Base-by-base conservation (phyloP, 2,329 filamentous ascomycete species). In the Fusarium oligoseptatum region DNA sequence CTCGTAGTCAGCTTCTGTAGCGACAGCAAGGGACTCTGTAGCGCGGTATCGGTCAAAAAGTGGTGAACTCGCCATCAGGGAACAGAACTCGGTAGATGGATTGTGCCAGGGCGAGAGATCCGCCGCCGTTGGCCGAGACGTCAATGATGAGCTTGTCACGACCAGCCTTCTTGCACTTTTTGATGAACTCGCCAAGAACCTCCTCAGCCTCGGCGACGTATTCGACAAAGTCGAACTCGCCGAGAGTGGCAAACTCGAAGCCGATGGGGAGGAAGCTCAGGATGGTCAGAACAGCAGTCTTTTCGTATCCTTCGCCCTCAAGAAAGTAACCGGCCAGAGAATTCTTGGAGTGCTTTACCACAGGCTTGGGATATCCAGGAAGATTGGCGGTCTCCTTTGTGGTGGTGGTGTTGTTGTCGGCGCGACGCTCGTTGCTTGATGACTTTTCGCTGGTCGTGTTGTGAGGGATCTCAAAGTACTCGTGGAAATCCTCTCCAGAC, bases 81-180 rank as follows among this genome's bases (percentile, higher is more conserved):
- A 78, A 78, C 8, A 78, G 48, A 0, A 79, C 57, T 1, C 70
- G 72, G 55, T 78, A 78, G 8, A 78, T 43, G n/a, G 68, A 57
- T 1, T 74, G 66, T 1, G 77, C 75, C 2, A 79, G 61, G 50
- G 56, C 22, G 14, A 79, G 67, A 6, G 75, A 78, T 3, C 77
- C 77, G 15, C 77, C 77, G 0, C 75, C 70, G 22, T 78, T 78
- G 29, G 69, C 72, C 15, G 77, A 78, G 34, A 78, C 6, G 9
- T 78, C 77, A 12, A 78, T 71, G 27, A 78, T 72, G 57, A 78
- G 77, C 66, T 79, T 78, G n/a, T 78, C 65, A 0, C 75, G 75
- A 17, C 73, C 67, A 34, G 70, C 61, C 39, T 62, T 57, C 60
- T 78, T 68, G 15, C 74, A 74, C 29, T 64, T 50, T n/a, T 68